Evolutionary conservation across 2,329 filamentous ascomycete genomes (phyloP).

Genomic region (Trichophyton simii): DNA sequence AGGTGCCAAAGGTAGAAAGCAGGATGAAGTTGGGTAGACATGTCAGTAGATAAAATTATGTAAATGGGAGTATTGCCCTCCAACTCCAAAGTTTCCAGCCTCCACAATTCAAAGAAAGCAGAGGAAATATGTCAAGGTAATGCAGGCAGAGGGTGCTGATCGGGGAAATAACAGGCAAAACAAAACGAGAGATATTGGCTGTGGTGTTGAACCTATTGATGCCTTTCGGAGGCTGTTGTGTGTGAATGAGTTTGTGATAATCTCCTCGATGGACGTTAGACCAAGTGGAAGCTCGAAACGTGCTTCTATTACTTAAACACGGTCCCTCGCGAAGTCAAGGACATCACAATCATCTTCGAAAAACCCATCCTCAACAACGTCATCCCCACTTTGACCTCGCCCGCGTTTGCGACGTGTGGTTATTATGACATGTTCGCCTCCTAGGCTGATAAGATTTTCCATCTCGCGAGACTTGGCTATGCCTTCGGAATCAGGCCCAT

Average conservation of each 20-base stretch:
- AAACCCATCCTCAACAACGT: constrained; percentile 49
- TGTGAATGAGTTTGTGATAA: background rate
- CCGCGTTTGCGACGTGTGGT: constrained; percentile 59
- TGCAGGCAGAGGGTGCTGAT: background rate
- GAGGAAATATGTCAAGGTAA: background rate
- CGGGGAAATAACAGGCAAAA: background rate
- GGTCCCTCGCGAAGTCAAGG: constrained; percentile 63
- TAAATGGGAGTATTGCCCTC: background rate
- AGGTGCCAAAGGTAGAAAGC: background rate
- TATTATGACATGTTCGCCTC: constrained; percentile 65
- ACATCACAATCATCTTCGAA: constrained; percentile 91
- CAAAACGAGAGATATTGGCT: background rate
- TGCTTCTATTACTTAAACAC: constrained; percentile 27
- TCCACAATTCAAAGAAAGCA: background rate
- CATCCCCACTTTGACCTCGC: constrained; percentile 22
- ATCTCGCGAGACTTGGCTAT: constrained; percentile 25
- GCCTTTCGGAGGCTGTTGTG: background rate
- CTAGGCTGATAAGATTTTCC: constrained; percentile 40
- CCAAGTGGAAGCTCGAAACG: no score
- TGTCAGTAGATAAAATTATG: background rate
- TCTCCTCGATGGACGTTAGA: background rate
- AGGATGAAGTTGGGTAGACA: background rate
- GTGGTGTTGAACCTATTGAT: background rate
- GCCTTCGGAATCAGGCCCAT: constrained; percentile 24
- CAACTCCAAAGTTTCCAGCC: background rate